phyloP scores from a whole-genome alignment of 148 eudicot species.

The Drosera capensis region DNA sequence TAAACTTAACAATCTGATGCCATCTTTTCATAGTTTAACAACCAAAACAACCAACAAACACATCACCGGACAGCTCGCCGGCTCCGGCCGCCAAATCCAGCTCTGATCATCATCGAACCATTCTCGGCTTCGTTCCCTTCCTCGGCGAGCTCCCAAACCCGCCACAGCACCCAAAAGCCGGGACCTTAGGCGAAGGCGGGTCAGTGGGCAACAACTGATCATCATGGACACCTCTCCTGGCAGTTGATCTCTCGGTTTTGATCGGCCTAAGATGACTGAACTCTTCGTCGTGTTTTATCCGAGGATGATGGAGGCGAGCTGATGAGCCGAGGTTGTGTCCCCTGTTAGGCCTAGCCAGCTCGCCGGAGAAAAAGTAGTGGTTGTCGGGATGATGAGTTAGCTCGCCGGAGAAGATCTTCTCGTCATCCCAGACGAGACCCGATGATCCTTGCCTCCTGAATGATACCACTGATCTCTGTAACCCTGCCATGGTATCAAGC shows the following conservation, averaged over 20 bases:
- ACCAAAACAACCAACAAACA: no score
- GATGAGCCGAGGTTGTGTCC: neutral
- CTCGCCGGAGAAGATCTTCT: conserved; percentile 7
- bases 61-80: no score
- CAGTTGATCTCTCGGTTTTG: neutral
- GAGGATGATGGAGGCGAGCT: neutral
- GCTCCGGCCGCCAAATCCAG: no score
- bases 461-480: conserved; percentile 13
- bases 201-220: neutral
- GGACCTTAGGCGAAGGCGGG: conserved; percentile 10
- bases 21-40: no score
- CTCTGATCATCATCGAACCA: no score
- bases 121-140: no score
- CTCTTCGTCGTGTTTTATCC: neutral
- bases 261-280: conserved; percentile 1
- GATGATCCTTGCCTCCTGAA: conserved; percentile 26
- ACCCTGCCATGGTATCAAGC: conserved; percentile 11
- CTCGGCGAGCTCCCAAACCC: conserved; percentile 4
- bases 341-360: conserved; percentile 2
- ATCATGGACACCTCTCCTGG: neutral
- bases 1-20: no score
- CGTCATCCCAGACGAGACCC: conserved; percentile 17
- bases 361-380: conserved; percentile 4
- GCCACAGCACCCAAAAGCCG: conserved; percentile 8
- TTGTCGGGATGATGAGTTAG: neutral